phyloP scores from a whole-genome alignment of 2,329 filamentous ascomycete genomes.

The Colletotrichum chrysophilum region DNA sequence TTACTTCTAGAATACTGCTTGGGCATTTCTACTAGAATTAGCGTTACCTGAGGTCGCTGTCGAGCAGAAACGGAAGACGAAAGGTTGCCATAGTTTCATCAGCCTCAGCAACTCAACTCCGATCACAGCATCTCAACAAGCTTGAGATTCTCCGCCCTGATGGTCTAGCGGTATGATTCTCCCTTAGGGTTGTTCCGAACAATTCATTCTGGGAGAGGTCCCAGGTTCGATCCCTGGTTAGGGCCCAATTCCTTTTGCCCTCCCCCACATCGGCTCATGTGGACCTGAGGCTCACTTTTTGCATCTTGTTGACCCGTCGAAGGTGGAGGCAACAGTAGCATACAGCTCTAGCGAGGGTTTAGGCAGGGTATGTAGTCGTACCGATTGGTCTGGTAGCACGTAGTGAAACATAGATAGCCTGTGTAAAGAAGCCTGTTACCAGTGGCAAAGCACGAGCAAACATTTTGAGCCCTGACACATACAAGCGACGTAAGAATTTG shows the following conservation, averaged over 20 bases:
- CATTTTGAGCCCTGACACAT: background rate
- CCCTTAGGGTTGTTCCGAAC: background rate
- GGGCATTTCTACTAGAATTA: background rate
- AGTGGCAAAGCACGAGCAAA: background rate
- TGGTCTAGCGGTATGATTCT: slow-evolving; percentile 13
- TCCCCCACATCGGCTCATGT: background rate
- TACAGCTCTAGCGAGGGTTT: background rate
- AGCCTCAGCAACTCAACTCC: background rate
- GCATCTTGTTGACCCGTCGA: background rate
- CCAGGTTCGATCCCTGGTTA: slow-evolving; percentile 9
- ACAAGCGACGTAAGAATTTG: background rate
- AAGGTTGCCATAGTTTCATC: rapidly evolving
- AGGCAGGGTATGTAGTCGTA: background rate
- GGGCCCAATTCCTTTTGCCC: background rate
- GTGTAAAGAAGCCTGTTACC: background rate
- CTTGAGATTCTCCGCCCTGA: background rate
- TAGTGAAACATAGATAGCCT: background rate
- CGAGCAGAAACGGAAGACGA: rapidly evolving
- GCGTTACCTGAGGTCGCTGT: background rate
- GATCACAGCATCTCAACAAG: background rate
- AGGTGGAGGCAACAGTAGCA: background rate
- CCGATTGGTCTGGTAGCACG: background rate
- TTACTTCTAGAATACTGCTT: background rate
- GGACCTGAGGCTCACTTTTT: background rate
- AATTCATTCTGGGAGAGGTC: background rate